A percentile compares a stretch with the other conserved stretches of the same genome.
Conservation (phyloP, 257 asterid genomes). For the Ehretia macrophylla region DNA sequence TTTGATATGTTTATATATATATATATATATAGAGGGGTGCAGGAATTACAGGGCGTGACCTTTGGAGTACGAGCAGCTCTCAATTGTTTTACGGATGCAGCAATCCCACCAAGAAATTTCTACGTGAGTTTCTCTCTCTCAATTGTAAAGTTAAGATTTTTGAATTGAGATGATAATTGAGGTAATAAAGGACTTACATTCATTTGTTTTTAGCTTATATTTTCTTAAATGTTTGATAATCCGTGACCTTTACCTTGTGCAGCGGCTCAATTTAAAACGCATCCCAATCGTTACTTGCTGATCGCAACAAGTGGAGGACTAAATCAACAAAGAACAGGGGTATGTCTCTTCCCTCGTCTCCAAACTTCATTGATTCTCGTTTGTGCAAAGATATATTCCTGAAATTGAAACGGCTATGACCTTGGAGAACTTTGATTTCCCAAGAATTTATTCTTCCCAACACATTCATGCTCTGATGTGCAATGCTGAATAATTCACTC, state of each 20-base stretch:
- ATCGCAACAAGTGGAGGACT: slow-evolving; percentile 84
- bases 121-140: slow-evolving; percentile 27
- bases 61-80: slow-evolving; percentile 55
- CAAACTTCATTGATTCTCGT: neutral
- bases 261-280: slow-evolving; percentile 37
- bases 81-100: slow-evolving; percentile 54
- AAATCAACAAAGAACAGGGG: slow-evolving; percentile 92
- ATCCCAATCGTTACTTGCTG: slow-evolving; percentile 47
- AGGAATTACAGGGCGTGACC: slow-evolving; percentile 31
- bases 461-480: too few species aligned
- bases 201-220: neutral
- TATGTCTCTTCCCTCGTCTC: slow-evolving; percentile 10
- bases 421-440: too few species aligned
- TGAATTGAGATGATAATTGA: neutral
- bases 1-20: neutral
- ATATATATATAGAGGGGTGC: slow-evolving; percentile 44
- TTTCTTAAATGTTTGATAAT: slow-evolving; percentile 4
- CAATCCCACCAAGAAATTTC: slow-evolving; percentile 38
- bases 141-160: too few species aligned
- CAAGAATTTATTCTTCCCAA: too few species aligned
- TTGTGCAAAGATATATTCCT: too few species aligned
- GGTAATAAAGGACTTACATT: neutral
- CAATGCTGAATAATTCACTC: neutral
- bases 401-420: too few species aligned
- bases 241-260: slow-evolving; percentile 16